These are phyloP conservation scores for Rhytidiadelphus loreus DNA, from an alignment of 225 moss, liverwort and hornwort genomes.

Conservation along the genomic window DNA sequence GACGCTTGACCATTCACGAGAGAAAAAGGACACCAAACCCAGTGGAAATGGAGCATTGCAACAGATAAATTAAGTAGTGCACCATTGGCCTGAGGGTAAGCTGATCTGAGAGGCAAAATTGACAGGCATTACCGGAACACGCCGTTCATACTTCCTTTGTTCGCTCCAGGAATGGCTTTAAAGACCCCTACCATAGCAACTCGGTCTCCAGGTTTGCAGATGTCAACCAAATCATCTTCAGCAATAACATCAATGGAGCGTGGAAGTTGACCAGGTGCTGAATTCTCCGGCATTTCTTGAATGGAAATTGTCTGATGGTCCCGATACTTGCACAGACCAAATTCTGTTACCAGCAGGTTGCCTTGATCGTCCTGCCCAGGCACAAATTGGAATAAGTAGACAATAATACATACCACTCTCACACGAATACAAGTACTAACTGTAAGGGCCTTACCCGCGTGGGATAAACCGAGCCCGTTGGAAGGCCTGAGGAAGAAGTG, in stretches of 20 bases:
- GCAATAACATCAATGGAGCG: conserved; percentile 83
- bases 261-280: conserved; percentile 87
- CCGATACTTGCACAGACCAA: conserved; percentile 65
- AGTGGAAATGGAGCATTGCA: not conserved
- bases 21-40: not conserved
- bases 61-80: not conserved
- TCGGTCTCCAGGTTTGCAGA: conserved; percentile 85
- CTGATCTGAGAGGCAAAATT: not conserved
- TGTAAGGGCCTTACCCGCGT: conserved; percentile 37
- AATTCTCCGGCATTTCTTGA: conserved; percentile 94
- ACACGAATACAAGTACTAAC: not conserved
- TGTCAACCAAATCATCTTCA: conserved; percentile 80
- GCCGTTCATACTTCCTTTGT: conserved; percentile 71
- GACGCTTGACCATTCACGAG: not conserved
- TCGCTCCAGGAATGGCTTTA: conserved; percentile 65
- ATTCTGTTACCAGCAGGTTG: conserved; percentile 69
- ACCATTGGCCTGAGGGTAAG: not conserved
- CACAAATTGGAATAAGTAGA: not conserved
- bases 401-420: not conserved
- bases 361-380: conserved; percentile 62
- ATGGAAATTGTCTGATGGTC: conserved; percentile 80
- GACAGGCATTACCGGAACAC: conserved; percentile 52
- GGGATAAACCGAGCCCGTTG: conserved; percentile 75
- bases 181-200: conserved; percentile 74
- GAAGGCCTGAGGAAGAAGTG: conserved; percentile 63